Base-by-base conservation (phyloP, 1,139 yeast genomes). In the Pichia sp. region DNA sequence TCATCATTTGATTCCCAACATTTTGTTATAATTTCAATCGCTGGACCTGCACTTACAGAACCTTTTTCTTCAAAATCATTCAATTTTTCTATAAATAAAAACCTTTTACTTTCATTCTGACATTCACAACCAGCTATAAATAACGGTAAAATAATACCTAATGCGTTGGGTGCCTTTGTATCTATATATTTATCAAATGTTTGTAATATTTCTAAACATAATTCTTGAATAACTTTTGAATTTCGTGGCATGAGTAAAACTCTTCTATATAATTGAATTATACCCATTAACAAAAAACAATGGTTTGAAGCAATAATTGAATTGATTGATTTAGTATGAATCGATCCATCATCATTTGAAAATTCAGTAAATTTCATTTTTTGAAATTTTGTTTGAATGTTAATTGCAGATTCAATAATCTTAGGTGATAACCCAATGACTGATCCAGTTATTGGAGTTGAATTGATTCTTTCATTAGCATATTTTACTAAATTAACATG, bases 71-170 rank as follows among this genome's bases (percentile, higher is more conserved):
- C 69, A 51, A 81, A 63, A 11, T 61, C 60, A 1, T 62, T 59
- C 55, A 81, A 69, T 53, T 83, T 69, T 1, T 67, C 62, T 22
- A 63, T 55, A 59, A 73, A 79, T 30, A 76, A 68, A 1, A 56
- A 55, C 46, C 77, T 68, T 53, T 64, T 61, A 1, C 62, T 61
- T 1, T 60, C 60, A 51, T 75, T 73, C 18, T 74, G 55, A 10
- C 78, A 73, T 56, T 83, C 88, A 67, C 85, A 80, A 6, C 81
- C 87, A 48, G 83, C 80, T 47, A 80, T 73, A 61, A 83, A 82
- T 14, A 76, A 62, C 36, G 83, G 77, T 55, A 81, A 79, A 1
- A 80, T 71, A 3, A 80, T 69, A 59, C 87, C 80, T 5, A 79
- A 69, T 39, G 80, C 81, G 2, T 83, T 80, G 1, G 86, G 75